These are phyloP conservation scores for Alternaria ethzedia DNA, from an alignment of 2,329 filamentous ascomycete species.

Conservation along the genomic window DNA sequence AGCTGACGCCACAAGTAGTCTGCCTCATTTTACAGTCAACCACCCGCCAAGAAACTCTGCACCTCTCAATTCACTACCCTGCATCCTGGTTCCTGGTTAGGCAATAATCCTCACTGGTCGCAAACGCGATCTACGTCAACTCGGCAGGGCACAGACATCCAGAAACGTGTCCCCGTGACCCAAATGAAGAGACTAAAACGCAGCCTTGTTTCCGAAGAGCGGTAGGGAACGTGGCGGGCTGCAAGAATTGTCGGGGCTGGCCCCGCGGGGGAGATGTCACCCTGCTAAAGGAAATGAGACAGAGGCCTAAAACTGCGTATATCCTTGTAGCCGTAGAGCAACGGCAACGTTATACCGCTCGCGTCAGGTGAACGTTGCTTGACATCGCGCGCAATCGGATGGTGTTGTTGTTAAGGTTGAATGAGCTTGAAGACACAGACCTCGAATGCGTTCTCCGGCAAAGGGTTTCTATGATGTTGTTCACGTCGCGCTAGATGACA, in stretches of 20 bases:
- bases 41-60: neutral
- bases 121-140: neutral
- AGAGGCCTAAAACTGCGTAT: neutral
- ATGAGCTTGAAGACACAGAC: neutral
- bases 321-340: neutral
- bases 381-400: neutral
- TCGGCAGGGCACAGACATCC: neutral
- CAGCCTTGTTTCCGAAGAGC: neutral
- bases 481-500: neutral
- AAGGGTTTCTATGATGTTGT: neutral
- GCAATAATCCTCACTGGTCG: neutral
- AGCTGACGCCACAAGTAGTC: neutral
- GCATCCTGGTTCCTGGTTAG: neutral
- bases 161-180: neutral
- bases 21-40: neutral
- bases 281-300: neutral
- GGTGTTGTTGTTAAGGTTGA: neutral
- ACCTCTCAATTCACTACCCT: neutral
- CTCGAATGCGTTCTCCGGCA: neutral
- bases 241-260: neutral
- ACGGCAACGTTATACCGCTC: neutral
- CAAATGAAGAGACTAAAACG: neutral
- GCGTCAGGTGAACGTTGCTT: neutral
- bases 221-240: neutral
- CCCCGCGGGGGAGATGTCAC: neutral